Evolutionary conservation across 306 rosid genomes (phyloP), one percentile per base, ranked within the genome.

Genomic region (Rosa chinensis): DNA sequence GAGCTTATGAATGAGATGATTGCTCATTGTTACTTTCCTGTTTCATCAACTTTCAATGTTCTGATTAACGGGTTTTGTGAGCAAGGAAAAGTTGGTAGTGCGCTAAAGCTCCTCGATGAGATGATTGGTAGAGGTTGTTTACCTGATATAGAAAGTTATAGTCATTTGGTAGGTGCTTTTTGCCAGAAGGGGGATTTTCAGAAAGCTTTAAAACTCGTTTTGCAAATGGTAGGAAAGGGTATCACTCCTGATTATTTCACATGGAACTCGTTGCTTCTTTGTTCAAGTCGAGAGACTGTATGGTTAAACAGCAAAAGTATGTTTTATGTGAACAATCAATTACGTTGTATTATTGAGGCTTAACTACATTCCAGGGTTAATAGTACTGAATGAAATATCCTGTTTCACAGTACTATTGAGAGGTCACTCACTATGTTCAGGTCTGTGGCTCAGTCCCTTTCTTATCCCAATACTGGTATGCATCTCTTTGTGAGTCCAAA

Each of bases 1-100:
- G 90, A 89, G 74, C 66, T 91, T 81, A 83, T 91, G 87, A 91
- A 88, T 62, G 89, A 87, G 78, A 91, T 91, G 98, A 86, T 89
- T 79, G 63, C 37, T 39, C 85, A 62, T 44, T 83, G 89, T 70
- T 89, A 83, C 55, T 72, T 79, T 80, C 97, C 94, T 39, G n/a
- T 84, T 79, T 84, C 94, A 11, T 70, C 85, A 0, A 93, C 93
- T 50, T 81, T 86, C 79, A 89, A 93, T 85, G 83, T 80, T 56
- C 48, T 93, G 79, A 84, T 89, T 62, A 20, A n/a, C 10, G 88
- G 72, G 21, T 91, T 91, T 82, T 93, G 90, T 62, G 37, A 75
- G 48, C 85, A 83, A 71, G 92, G 89, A 44, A 89, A 85, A 86
- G 81, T 82, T 75, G 86, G 79, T 10, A 69, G 79, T 84, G 97